phyloP scores from a whole-genome alignment of 2,329 filamentous ascomycete species.

The Exserohilum rostratum region DNA sequence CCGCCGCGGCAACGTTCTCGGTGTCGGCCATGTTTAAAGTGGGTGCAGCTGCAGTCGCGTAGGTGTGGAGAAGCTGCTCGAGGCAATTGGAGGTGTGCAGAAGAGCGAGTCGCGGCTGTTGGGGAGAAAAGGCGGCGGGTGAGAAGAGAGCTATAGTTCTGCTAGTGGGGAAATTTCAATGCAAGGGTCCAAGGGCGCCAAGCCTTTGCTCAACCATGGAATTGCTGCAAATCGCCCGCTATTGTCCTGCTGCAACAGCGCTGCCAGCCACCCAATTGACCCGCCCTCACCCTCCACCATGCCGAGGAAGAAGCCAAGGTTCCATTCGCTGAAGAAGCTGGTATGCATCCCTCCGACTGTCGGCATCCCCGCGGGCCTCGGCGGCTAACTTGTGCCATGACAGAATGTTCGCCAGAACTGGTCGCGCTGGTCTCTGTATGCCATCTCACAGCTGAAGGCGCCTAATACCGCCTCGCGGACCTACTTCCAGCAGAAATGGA shows the following conservation, averaged over 20 bases:
- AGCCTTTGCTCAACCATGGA: background rate
- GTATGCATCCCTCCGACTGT: constrained; percentile 55
- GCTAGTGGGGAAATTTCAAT: constrained; percentile 21
- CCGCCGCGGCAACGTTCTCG: constrained; percentile 21
- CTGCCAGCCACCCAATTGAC: constrained; percentile 8
- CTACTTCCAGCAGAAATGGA: constrained; percentile 99
- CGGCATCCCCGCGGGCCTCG: background rate
- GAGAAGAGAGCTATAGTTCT: constrained; percentile 13
- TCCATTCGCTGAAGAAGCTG: constrained; percentile 69
- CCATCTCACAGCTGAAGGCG: constrained; percentile 66
- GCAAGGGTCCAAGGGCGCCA: constrained; percentile 10
- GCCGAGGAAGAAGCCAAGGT: constrained; percentile 59
- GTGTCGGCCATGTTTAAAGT: constrained; percentile 32
- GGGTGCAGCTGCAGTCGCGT: constrained; percentile 15
- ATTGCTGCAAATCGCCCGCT: constrained; percentile 12
- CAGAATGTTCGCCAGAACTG: constrained; percentile 95
- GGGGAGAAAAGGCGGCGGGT: constrained; percentile 7
- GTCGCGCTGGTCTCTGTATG: constrained; percentile 98
- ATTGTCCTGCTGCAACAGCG: constrained; percentile 10
- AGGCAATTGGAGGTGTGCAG: background rate
- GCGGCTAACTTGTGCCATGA: constrained; percentile 15
- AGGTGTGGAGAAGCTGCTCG: constrained; percentile 1
- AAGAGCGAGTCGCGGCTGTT: constrained; percentile 1
- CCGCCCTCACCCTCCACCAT: constrained; percentile 34
- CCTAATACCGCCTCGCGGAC: constrained; percentile 58